A percentile compares a stretch with the other conserved stretches of the same genome.
Evolutionary conservation across 2,329 filamentous ascomycete species (phyloP).

Genomic region (Ascochyta pisi): DNA sequence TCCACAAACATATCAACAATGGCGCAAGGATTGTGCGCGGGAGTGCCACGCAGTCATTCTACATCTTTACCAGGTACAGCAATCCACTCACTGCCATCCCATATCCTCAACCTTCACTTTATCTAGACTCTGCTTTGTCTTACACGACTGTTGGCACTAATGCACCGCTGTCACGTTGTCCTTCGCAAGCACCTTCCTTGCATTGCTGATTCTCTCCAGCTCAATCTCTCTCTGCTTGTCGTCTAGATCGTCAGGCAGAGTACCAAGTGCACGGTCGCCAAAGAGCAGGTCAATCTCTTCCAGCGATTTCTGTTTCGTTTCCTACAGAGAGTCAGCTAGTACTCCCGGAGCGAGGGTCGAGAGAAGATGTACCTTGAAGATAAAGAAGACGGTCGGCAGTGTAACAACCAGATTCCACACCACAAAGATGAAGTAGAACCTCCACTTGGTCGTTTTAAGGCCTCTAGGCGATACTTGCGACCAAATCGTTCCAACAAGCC

Average conservation of each 20-base stretch:
- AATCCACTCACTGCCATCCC: no score
- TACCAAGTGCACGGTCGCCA: slow-evolving; percentile 59
- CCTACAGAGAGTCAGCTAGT: slow-evolving; percentile 26
- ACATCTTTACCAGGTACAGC: no score
- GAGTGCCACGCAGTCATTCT: no score
- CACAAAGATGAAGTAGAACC: slow-evolving; percentile 66
- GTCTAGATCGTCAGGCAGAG: slow-evolving; percentile 54
- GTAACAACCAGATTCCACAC: slow-evolving; percentile 57
- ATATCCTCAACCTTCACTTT: no score
- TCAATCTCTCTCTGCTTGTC: slow-evolving; percentile 34
- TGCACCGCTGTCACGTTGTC: slow-evolving; percentile 13
- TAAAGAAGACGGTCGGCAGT: slow-evolving; percentile 57
- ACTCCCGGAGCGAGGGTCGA: not conserved
- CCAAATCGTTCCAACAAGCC: slow-evolving; percentile 66
- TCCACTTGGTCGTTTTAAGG: slow-evolving; percentile 57
- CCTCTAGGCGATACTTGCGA: slow-evolving; percentile 65
- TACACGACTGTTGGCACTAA: not conserved
- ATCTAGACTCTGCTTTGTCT: no score
- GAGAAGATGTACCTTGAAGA: slow-evolving; percentile 52
- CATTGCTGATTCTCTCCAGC: slow-evolving; percentile 30
- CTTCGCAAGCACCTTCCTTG: slow-evolving; percentile 21
- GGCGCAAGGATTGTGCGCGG: no score
- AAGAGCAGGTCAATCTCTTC: slow-evolving; percentile 67
- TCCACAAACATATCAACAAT: no score
- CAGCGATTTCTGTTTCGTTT: slow-evolving; percentile 54